Evolutionary conservation across 768 basidiomycete species (phyloP).

Genomic region (Mycena pura): DNA sequence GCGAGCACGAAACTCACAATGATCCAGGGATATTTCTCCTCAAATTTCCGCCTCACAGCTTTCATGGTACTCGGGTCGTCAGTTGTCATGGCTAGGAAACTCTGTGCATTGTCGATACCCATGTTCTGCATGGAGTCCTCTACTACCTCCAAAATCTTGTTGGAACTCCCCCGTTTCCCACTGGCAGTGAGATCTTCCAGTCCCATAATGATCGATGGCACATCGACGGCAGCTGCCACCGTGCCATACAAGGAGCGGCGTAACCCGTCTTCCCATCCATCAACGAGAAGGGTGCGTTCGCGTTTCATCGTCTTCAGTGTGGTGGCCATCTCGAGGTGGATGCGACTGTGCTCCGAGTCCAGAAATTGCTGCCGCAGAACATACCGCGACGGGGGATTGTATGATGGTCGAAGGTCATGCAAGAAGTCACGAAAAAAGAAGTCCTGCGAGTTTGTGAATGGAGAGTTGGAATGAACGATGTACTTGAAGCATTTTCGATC

Average conservation of each 20-base stretch:
- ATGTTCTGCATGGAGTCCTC: conserved; percentile 26
- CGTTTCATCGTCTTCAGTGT: too few species aligned
- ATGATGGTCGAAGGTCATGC: too few species aligned
- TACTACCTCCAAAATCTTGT: not conserved
- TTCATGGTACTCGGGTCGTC: conserved; percentile 43
- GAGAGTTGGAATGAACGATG: too few species aligned
- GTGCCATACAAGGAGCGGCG: not conserved
- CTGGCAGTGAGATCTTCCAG: not conserved
- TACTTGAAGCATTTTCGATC: too few species aligned
- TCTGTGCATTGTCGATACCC: conserved; percentile 24
- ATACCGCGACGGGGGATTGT: too few species aligned
- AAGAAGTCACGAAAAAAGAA: too few species aligned
- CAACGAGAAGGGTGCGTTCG: too few species aligned
- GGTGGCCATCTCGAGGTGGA: too few species aligned
- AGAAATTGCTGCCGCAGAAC: too few species aligned
- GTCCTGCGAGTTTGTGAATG: too few species aligned
- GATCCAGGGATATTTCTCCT: conserved; percentile 31
- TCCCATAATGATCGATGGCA: not conserved
- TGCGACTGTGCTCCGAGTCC: too few species aligned
- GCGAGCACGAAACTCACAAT: too few species aligned
- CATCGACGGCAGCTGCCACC: not conserved
- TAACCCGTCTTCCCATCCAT: conserved; percentile 1
- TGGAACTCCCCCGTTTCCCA: not conserved
- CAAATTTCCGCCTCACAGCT: conserved; percentile 27
- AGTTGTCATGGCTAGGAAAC: conserved; percentile 35